Evolutionary conservation across 2,329 filamentous ascomycete genomes (phyloP), one percentile per base, ranked within the genome.

Genomic region (Diaporthe capsici): DNA sequence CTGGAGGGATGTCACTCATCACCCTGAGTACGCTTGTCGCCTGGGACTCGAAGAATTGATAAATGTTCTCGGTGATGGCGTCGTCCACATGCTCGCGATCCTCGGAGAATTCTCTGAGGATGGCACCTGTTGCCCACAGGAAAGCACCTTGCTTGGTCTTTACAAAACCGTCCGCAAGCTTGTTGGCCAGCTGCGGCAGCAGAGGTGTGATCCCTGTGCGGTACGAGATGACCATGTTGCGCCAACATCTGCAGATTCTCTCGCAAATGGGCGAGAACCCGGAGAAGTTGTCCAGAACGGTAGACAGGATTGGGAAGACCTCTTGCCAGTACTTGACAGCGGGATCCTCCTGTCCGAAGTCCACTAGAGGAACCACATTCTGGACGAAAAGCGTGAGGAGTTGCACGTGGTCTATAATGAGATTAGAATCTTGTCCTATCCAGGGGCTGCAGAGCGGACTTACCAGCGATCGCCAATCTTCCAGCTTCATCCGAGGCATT

Each of bases 281-380:
- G 77, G 96, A 91, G 83, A 98, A 99, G 82, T 93, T 96, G 81
- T 97, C 94, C 73, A 97, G 90, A 76, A 99, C 94, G 10, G 94
- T 95, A 12, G 94, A 92, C 76, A 98, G 88, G 53, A 98, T 92
- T 0, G 95, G 94, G 83, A 98, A 95, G 28, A 98, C 94, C 82
- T 98, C 96, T 80, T 96, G 92, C 90, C 97, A 98, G 86, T 99
- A 99, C 84, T 95, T 96, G 75, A 99, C 96, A 0, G 95, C 95
- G 7, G 96, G 96, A 82, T 98, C 96, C 76, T 95, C 92, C 78
- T 95, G 89, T 71, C 90, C 90, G 12, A 90, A 90, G 34, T 91
- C 90, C 57, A 96, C 90, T 72, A 94, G 93, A 0, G 97, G 97
- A 73, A 93, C 92, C 15, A 93, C 91, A 72, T 88, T 87, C 83